Percentiles rank a stretch among this genome's conserved stretches.
Conservation (phyloP, 371 early-diverging fungal species). For the Lichtheimia ornata region DNA sequence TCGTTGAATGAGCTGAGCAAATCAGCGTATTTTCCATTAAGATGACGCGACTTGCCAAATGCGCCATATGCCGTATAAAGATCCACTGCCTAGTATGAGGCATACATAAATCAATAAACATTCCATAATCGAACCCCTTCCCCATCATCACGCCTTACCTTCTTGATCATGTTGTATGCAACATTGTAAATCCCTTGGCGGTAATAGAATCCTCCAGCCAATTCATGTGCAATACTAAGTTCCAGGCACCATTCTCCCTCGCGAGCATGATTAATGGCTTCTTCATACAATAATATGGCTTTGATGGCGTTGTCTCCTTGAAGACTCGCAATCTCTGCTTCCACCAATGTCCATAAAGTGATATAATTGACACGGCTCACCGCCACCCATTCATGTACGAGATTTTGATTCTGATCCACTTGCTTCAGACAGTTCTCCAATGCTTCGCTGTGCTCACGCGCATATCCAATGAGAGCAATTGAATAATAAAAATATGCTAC, state of each 20-base stretch:
- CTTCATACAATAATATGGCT: slow-evolving; percentile 32
- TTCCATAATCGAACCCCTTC: not conserved
- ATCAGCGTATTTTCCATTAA: slow-evolving; percentile 23
- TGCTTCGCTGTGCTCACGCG: slow-evolving; percentile 9
- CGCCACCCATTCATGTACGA: slow-evolving; percentile 28
- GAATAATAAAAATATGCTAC: slow-evolving; percentile 30
- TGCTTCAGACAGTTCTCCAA: slow-evolving; percentile 16
- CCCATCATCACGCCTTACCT: slow-evolving; percentile 17
- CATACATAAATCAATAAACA: too few species aligned
- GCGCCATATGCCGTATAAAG: slow-evolving; percentile 33
- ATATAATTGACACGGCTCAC: slow-evolving; percentile 27
- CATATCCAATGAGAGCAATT: slow-evolving; percentile 36
- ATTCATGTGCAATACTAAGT: slow-evolving; percentile 36
- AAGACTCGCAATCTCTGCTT: slow-evolving; percentile 3
- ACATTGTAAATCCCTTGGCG: slow-evolving; percentile 34
- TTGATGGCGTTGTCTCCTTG: slow-evolving; percentile 14
- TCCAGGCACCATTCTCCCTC: slow-evolving; percentile 37
- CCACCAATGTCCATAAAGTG: slow-evolving; percentile 35
- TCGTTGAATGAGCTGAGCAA: slow-evolving; percentile 30
- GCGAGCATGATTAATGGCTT: slow-evolving; percentile 37
- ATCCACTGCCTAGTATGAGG: slow-evolving; percentile 20
- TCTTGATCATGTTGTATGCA: slow-evolving; percentile 36
- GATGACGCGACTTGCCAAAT: slow-evolving; percentile 41
- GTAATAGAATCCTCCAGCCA: slow-evolving; percentile 39
- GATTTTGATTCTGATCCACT: slow-evolving; percentile 28